A percentile compares a stretch with the other conserved stretches of the same genome.
These are phyloP conservation scores for Botrytis paeoniae DNA, from an alignment of 2,329 filamentous ascomycete species.

Conservation along the genomic window DNA sequence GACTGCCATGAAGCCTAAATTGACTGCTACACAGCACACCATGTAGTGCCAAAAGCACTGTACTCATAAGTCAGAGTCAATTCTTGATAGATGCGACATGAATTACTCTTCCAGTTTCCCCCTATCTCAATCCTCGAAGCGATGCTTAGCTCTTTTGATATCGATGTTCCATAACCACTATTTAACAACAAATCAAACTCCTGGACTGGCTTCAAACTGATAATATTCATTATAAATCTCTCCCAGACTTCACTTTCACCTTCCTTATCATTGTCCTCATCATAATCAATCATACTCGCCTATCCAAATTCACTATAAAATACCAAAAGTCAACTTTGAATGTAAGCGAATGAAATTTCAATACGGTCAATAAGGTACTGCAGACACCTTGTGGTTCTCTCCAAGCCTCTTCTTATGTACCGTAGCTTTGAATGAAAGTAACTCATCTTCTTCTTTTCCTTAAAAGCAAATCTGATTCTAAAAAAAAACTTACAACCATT, in stretches of 20 bases:
- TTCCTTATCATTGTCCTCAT: background rate
- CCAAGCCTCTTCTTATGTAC: background rate
- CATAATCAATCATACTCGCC: background rate
- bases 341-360: background rate
- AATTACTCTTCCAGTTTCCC: background rate
- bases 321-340: background rate
- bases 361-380: background rate
- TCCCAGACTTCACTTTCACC: background rate
- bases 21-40: background rate
- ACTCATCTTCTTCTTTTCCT: background rate
- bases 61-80: background rate
- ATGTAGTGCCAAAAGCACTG: background rate
- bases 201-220: background rate
- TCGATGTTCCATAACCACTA: background rate
- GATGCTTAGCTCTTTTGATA: background rate
- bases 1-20: too few species aligned
- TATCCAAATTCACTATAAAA: background rate
- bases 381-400: background rate
- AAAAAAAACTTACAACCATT: background rate
- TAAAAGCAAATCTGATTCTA: background rate
- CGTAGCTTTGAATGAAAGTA: background rate
- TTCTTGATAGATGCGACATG: background rate
- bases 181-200: background rate
- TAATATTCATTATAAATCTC: accelerated
- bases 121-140: background rate